Evolutionary conservation across 2,329 filamentous ascomycete species (phyloP).

Genomic region (Botrytis tulipae): DNA sequence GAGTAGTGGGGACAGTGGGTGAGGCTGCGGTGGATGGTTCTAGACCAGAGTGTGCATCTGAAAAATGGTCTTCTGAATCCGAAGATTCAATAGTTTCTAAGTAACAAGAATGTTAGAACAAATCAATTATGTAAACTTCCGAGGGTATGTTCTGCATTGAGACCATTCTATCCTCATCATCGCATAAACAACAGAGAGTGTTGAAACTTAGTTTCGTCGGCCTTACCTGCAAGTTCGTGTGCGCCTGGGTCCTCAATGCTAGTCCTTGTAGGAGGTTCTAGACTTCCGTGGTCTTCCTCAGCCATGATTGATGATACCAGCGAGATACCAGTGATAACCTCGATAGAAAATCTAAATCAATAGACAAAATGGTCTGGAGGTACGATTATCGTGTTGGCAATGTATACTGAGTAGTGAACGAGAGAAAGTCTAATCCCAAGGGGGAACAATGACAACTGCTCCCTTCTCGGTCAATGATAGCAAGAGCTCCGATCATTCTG

Average conservation of each 20-base stretch:
- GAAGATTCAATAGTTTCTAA: conserved; percentile 47
- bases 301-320: conserved; percentile 28
- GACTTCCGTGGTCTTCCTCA: conserved; percentile 40
- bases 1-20: conserved; percentile 50
- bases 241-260: conserved; percentile 56
- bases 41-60: conserved; percentile 58
- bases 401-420: conserved; percentile 1
- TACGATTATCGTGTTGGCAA: conserved; percentile 3
- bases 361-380: not conserved
- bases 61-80: conserved; percentile 67
- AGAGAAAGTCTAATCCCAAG: conserved; percentile 5
- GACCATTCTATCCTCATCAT: not conserved
- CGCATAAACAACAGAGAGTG: not conserved
- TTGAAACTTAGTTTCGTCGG: not conserved
- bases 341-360: not conserved
- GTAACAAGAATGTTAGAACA: conserved; percentile 11
- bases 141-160: not conserved
- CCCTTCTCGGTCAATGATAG: conserved; percentile 12
- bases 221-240: conserved; percentile 54
- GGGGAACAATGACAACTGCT: conserved; percentile 11
- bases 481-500: conserved; percentile 11
- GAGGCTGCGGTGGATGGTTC: conserved; percentile 48
- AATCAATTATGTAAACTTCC: not conserved
- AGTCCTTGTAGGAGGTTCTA: conserved; percentile 44
- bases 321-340: not conserved